phyloP scores from a whole-genome alignment of 1,284 basidiomycete species.

The Papiliotrema terrestris region DNA sequence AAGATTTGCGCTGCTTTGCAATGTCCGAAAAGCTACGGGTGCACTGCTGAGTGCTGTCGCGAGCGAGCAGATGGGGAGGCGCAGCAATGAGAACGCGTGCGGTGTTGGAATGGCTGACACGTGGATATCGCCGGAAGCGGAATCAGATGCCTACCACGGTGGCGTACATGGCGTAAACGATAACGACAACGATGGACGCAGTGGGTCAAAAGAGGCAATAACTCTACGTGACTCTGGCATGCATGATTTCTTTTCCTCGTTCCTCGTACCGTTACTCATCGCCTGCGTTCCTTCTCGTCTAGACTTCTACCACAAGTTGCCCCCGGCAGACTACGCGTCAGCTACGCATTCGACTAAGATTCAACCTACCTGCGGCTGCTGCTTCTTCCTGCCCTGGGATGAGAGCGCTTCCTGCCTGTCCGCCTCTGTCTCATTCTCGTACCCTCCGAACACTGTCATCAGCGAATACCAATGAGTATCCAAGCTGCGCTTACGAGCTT shows the following conservation, averaged over 20 bases:
- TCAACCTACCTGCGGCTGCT: slow-evolving; percentile 27
- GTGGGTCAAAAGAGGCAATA: not conserved
- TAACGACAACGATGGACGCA: not conserved
- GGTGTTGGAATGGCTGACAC: not conserved
- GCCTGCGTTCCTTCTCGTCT: too few relatives aligned
- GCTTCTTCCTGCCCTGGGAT: slow-evolving; percentile 29
- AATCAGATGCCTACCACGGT: not conserved
- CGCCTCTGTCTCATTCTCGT: slow-evolving; percentile 39
- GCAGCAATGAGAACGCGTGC: too few relatives aligned
- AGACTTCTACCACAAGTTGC: slow-evolving; percentile 6
- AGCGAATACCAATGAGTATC: not conserved
- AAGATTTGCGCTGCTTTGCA: too few relatives aligned
- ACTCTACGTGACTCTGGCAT: too few relatives aligned
- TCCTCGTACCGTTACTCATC: too few relatives aligned
- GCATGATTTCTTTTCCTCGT: too few relatives aligned
- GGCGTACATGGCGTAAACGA: not conserved
- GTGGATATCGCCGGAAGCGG: not conserved
- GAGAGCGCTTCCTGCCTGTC: slow-evolving; percentile 28
- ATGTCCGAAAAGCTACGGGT: too few relatives aligned
- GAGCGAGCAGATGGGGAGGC: too few relatives aligned
- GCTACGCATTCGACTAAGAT: not conserved
- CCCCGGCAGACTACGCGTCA: not conserved
- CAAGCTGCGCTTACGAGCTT: slow-evolving; percentile 25
- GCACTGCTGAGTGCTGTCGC: too few relatives aligned
- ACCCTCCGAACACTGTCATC: slow-evolving; percentile 41